phyloP scores from a whole-genome alignment of 2,329 filamentous ascomycete species.

The Ophiocordyceps australis region DNA sequence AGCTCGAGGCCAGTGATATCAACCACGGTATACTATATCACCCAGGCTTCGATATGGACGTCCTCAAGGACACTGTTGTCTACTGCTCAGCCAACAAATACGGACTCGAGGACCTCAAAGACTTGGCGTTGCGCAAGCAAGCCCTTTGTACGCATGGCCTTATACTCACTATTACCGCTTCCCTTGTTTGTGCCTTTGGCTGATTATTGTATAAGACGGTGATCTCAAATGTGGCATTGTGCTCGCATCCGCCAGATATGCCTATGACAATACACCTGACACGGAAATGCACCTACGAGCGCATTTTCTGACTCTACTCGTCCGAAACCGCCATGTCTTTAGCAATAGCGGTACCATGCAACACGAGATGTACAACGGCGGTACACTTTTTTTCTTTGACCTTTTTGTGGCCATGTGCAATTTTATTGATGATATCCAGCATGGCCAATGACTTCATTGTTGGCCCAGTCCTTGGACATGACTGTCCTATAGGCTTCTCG shows the following conservation, averaged over 20 bases:
- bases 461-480: too few species aligned
- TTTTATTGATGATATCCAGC: constrained; percentile 66
- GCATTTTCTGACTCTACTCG: constrained; percentile 85
- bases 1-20: constrained; percentile 44
- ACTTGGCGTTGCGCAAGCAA: constrained; percentile 72
- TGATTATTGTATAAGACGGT: constrained; percentile 42
- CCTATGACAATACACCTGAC: constrained; percentile 77
- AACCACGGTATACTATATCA: constrained; percentile 53
- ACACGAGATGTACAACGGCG: constrained; percentile 78
- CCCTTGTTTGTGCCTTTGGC: too few species aligned
- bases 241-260: constrained; percentile 70
- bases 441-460: too few species aligned
- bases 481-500: too few species aligned
- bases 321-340: constrained; percentile 72
- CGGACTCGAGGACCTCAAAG: constrained; percentile 67
- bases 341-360: constrained; percentile 94
- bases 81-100: constrained; percentile 83
- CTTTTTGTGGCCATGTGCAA: constrained; percentile 87
- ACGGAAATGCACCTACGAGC: constrained; percentile 79
- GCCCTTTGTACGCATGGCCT: constrained; percentile 45
- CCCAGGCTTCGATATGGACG: constrained; percentile 40
- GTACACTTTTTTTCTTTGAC: constrained; percentile 74
- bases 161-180: too few species aligned
- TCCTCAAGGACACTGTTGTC: constrained; percentile 78
- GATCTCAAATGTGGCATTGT: constrained; percentile 76